phyloP scores from a whole-genome alignment of 2,329 filamentous ascomycete genomes.

The Teratosphaeria nubilosa region DNA sequence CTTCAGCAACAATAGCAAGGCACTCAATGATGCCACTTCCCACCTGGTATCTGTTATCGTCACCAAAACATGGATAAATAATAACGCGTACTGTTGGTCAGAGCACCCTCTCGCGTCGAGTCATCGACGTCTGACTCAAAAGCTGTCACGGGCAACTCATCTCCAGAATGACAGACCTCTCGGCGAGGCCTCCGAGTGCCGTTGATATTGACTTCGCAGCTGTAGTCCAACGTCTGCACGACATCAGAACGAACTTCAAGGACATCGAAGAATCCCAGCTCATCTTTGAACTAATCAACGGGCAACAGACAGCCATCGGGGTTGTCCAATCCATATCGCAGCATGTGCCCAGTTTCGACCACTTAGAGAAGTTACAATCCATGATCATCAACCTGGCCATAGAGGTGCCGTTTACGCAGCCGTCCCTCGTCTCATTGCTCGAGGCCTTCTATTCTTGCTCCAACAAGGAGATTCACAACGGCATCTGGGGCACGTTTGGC shows the following conservation, averaged over 20 bases:
- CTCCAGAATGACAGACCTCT: neutral
- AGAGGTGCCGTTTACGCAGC: neutral
- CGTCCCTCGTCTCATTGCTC: neutral
- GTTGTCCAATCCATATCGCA: neutral
- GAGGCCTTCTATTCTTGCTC: neutral
- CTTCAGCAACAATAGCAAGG: too few relatives aligned
- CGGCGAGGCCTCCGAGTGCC: too few relatives aligned
- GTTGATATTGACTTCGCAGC: neutral
- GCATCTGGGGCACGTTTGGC: neutral
- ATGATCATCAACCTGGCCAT: neutral
- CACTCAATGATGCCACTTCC: neutral
- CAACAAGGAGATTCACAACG: neutral
- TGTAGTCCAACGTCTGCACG: neutral
- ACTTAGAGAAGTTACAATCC: neutral
- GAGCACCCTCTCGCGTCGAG: neutral
- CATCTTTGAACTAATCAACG: neutral
- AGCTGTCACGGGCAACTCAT: neutral
- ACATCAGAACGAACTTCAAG: slow-evolving; percentile 10
- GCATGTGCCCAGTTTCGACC: neutral
- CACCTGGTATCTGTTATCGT: too few relatives aligned
- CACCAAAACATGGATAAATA: too few relatives aligned
- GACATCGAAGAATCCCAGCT: neutral
- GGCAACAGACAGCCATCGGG: neutral
- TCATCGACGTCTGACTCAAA: neutral
- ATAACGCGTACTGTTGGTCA: neutral